Evolutionary conservation across 768 basidiomycete species (phyloP).

Genomic region (Fomitopsis pulvina): DNA sequence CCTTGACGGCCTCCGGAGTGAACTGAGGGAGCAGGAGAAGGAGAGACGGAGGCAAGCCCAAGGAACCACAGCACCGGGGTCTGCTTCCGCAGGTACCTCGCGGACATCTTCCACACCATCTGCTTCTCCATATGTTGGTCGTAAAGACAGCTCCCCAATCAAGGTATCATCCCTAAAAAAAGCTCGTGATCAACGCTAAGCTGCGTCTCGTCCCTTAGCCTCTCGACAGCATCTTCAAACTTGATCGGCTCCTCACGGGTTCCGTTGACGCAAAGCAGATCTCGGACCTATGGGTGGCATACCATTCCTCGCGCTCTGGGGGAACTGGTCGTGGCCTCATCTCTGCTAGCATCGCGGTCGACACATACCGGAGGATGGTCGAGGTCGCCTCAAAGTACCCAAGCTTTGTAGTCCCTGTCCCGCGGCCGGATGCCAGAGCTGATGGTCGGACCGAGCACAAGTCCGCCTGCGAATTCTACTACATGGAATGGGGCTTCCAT

Average conservation of each 20-base stretch:
- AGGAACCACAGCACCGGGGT: constrained; percentile 5
- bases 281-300: constrained; percentile 81
- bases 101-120: constrained; percentile 12
- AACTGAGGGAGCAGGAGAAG: constrained; percentile 22
- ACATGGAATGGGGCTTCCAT: constrained; percentile 88
- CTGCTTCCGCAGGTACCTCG: constrained; percentile 2
- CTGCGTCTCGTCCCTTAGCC: constrained; percentile 42
- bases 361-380: constrained; percentile 68
- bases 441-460: constrained; percentile 26
- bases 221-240: constrained; percentile 73
- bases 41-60: constrained; percentile 11
- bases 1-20: constrained; percentile 31
- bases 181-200: background rate
- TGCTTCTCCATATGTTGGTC: constrained; percentile 17
- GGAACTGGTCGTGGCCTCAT: constrained; percentile 82
- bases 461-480: constrained; percentile 70
- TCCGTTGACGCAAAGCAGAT: constrained; percentile 72
- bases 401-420: constrained; percentile 77
- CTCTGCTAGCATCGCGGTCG: constrained; percentile 73
- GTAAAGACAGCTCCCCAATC: constrained; percentile 64
- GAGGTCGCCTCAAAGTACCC: constrained; percentile 59
- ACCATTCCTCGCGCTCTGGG: constrained; percentile 75
- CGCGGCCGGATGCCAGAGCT: constrained; percentile 35
- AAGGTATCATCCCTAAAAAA: constrained; percentile 36
- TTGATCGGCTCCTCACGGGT: constrained; percentile 56